Evolutionary conservation across 108 stramenopile genomes (phyloP).

Genomic region (Skeletonema marinoi): DNA sequence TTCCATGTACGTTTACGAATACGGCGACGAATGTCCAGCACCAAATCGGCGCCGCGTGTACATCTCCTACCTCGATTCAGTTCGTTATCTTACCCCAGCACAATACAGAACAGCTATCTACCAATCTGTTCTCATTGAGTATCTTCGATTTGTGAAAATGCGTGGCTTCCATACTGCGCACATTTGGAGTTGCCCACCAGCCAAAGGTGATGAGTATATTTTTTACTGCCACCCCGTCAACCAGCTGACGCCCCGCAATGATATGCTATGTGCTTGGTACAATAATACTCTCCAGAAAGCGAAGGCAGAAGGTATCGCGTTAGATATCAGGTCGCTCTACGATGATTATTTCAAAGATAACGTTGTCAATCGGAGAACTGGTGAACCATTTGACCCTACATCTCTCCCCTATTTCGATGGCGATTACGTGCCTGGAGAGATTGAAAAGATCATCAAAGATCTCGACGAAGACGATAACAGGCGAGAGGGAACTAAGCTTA

Average conservation of each 20-base stretch:
- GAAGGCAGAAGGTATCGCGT: constrained; percentile 73
- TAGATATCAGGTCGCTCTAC: constrained; percentile 72
- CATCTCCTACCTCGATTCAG: constrained; percentile 96
- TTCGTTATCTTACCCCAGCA: constrained; percentile 89
- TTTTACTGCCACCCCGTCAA: constrained; percentile 85
- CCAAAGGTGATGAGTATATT: constrained; percentile 96
- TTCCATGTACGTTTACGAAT: constrained; percentile 97
- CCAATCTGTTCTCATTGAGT: constrained; percentile 88
- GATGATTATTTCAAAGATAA: constrained; percentile 85
- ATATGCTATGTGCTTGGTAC: constrained; percentile 93
- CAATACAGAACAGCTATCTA: constrained; percentile 87
- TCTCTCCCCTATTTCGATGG: constrained; percentile 94
- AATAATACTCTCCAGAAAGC: constrained; percentile 83
- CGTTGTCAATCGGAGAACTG: constrained; percentile 39
- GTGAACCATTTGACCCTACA: constrained; percentile 49
- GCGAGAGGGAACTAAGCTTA: constrained; percentile 31
- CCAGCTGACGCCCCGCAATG: constrained; percentile 85
- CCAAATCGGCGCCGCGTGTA: constrained; percentile 95
- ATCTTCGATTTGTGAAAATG: constrained; percentile 91
- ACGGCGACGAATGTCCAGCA: constrained; percentile 89
- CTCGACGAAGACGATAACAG: constrained; percentile 45
- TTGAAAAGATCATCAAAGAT: constrained; percentile 88
- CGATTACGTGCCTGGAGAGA: constrained; percentile 94
- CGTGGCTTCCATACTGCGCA: constrained; percentile 96
- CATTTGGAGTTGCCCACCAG: constrained; percentile 98